Evolutionary conservation across 2,329 filamentous ascomycete genomes (phyloP), one percentile per base, ranked within the genome.

Genomic region (Tolypocladium album): DNA sequence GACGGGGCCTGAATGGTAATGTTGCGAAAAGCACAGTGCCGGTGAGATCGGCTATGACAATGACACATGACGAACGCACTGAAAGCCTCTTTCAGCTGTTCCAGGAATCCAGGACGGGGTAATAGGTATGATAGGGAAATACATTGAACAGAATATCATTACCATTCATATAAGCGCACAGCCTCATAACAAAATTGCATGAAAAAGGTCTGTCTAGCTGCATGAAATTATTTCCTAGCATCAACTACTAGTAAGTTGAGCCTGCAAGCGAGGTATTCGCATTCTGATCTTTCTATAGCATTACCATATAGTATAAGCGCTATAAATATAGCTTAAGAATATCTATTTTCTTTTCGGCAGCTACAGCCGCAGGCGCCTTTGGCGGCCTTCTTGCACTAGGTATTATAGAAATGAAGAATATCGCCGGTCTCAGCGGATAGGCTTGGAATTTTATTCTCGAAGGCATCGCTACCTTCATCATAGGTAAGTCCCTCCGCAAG

Each of bases 271-370:
- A 12, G 2, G 12, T n/a, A 6, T 2, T 4, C 1, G 17, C 34
- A 36, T 31, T 3, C 36, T n/a, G 78, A 65, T 81, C 76, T 15
- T 57, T 24, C 22, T 52, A 56, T 56, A 68, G 73, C 62, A 78
- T 82, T 59, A 79, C 76, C 2, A 75, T 79, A 69, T 83, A 77
- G 80, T 85, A 83, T 69, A 71, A 74, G 22, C 74, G 82, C 34
- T 74, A 81, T 56, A 83, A 87, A 64, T 80, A 79, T 56, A 79
- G 80, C 8, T 75, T 80, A 43, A 78, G 83, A 2, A 82, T 84
- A 74, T 81, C 82, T 2, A 70, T 84, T 9, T 85, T 86, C 70
- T 76, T 76, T 61, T 74, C 71, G 4, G 73, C 79, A 11, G 82
- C 82, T 1, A 81, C 79, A 0, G 71, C 83, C 0, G 82, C 83